A percentile compares a stretch with the other conserved stretches of the same genome.
Evolutionary conservation across 345 rosid species (phyloP).

Genomic region (Populus simonii): DNA sequence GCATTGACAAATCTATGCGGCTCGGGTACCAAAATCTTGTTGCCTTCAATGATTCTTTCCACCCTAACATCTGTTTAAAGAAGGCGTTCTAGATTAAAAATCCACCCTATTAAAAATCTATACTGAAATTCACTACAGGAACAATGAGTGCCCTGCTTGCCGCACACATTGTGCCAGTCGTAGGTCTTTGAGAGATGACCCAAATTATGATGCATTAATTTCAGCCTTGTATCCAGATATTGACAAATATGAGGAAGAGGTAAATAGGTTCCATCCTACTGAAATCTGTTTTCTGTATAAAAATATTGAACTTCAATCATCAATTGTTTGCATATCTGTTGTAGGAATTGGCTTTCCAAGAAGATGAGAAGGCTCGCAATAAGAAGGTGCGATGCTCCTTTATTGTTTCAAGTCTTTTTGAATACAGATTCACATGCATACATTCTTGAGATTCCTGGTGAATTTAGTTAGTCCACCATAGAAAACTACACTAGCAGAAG

Average conservation of each 20-base stretch:
- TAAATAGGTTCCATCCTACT: slow-evolving; percentile 22
- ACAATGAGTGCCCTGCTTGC: slow-evolving; percentile 89
- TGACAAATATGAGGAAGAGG: slow-evolving; percentile 72
- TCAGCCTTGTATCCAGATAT: slow-evolving; percentile 64
- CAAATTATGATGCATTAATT: slow-evolving; percentile 71
- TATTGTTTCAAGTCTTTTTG: slow-evolving; percentile 3
- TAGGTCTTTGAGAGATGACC: slow-evolving; percentile 80
- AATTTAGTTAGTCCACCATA: background rate
- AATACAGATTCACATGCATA: background rate
- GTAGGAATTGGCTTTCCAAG: slow-evolving; percentile 56
- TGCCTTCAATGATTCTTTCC: slow-evolving; percentile 7
- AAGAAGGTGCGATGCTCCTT: slow-evolving; percentile 32
- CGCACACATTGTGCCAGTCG: slow-evolving; percentile 79
- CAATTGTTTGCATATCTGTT: slow-evolving; percentile 12
- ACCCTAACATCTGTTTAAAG: background rate
- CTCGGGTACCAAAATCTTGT: slow-evolving; percentile 48
- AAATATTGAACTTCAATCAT: background rate
- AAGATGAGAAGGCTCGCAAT: slow-evolving; percentile 51
- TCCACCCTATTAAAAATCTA: background rate
- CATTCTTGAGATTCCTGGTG: background rate
- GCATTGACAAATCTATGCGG: slow-evolving; percentile 83
- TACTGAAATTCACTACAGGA: slow-evolving; percentile 45
- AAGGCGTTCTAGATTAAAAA: background rate
- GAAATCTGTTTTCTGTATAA: slow-evolving; percentile 11
- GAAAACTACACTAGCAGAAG: background rate